phyloP scores from a whole-genome alignment of 768 basidiomycete genomes.

The Tylopilus balloui region DNA sequence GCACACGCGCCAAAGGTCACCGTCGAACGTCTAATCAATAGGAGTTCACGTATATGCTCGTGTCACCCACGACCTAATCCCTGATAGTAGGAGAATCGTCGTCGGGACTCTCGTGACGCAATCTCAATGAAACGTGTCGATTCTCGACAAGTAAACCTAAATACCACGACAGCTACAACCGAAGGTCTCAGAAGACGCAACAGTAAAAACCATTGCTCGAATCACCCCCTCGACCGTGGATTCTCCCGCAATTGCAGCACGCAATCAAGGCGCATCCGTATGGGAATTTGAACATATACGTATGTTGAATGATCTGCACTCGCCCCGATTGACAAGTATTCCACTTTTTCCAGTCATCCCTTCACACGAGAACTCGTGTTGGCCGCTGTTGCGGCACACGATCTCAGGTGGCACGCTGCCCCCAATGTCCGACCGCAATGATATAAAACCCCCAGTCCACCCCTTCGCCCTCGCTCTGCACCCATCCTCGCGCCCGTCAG shows the following conservation, averaged over 20 bases:
- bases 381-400: neutral
- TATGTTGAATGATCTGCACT: neutral
- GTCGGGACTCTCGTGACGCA: too few species aligned
- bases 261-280: neutral
- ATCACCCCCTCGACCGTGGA: neutral
- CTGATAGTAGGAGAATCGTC: too few species aligned
- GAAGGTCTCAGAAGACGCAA: too few species aligned
- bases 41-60: too few species aligned
- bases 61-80: too few species aligned
- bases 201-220: neutral
- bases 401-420: neutral
- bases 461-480: neutral
- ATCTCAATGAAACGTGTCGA: too few species aligned
- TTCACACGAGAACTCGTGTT: neutral
- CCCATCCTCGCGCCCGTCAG: neutral
- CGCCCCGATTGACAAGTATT: neutral
- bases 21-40: too few species aligned
- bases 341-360: neutral
- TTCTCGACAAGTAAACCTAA: too few species aligned
- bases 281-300: neutral
- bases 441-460: neutral
- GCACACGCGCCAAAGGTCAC: too few species aligned
- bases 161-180: too few species aligned
- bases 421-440: neutral
- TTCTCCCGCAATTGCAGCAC: neutral